phyloP scores from a whole-genome alignment of 345 rosid species.

The Carallia brachiata region DNA sequence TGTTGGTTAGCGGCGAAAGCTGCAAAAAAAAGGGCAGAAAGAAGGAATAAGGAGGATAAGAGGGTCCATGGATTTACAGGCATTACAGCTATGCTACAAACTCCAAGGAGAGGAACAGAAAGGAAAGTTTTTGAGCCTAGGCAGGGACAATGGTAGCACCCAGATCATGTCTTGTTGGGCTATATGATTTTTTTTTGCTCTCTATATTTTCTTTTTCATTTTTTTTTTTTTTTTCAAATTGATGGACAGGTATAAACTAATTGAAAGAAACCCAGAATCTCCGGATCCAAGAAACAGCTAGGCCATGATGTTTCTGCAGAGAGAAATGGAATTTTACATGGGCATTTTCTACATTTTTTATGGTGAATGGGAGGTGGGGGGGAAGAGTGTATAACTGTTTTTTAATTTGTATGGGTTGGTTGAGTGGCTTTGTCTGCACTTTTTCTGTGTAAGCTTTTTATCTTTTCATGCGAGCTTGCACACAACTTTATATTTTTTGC shows the following conservation, averaged over 20 bases:
- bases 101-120: slow-evolving; percentile 36
- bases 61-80: slow-evolving; percentile 59
- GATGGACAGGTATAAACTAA: slow-evolving; percentile 21
- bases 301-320: slow-evolving; percentile 57
- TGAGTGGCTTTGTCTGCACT: slow-evolving; percentile 24
- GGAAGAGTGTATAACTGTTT: slow-evolving; percentile 29
- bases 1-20: slow-evolving; percentile 45
- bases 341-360: slow-evolving; percentile 29
- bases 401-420: slow-evolving; percentile 31
- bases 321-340: slow-evolving; percentile 47
- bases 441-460: slow-evolving; percentile 10
- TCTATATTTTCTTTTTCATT: background rate
- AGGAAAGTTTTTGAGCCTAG: slow-evolving; percentile 37
- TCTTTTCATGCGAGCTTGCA: slow-evolving; percentile 4
- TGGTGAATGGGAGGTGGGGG: slow-evolving; percentile 15
- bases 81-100: slow-evolving; percentile 54
- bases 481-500: background rate
- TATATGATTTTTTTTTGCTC: slow-evolving; percentile 13
- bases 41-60: slow-evolving; percentile 25
- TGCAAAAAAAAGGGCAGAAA: slow-evolving; percentile 16
- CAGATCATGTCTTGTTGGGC: slow-evolving; percentile 52
- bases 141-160: slow-evolving; percentile 38
- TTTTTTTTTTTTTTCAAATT: background rate
- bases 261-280: slow-evolving; percentile 54
- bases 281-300: slow-evolving; percentile 86